Base-by-base conservation (phyloP, 2,329 filamentous ascomycete genomes). In the Fusarium transvaalense region DNA sequence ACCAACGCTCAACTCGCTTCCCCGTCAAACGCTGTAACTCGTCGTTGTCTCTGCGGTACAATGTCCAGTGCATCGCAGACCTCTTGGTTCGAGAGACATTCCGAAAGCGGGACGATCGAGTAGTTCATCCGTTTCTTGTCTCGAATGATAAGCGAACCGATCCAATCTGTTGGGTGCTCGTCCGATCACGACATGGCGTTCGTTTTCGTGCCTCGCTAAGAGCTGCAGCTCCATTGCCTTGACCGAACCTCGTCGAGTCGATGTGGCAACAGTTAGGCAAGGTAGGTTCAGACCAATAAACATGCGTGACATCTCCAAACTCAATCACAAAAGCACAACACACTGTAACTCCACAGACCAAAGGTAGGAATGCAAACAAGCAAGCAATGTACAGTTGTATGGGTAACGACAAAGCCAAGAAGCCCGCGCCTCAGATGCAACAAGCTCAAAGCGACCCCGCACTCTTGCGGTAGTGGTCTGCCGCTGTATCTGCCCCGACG, bases 1-100 rank as follows among this genome's bases (percentile, higher is more conserved):
- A 43, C 42, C 67, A 71, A 71, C 61, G 68, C 64, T 66, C 69
- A 53, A 68, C 50, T 25, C 48, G 50, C 66, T 61, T 69, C 62
- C 66, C 50, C 67, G 52, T 63, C 45, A 53, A 62, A 71, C 51
- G 59, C 48, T 61, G 67, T 70, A 61, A 56, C 48, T 68, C 59
- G 19, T 53, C 46, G 14, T 42, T 43, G 34, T 56, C 38, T 13
- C 42, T 43, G 43, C 23, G 61, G 27, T 50, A 13, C 23, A 25
- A 42, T 56, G 43, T 45, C 31, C 54, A 21, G 47, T 53, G n/a
- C 35, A 56, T 35, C 31, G 14, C 39, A 29, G 45, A 21, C 31
- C 56, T 57, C 61, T 50, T 38, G 32, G 38, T 21, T 38, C 29
- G 21, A 64, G 19, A 9, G 17, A 15, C 27, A 56, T 60, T 65